Percentiles rank a stretch among this genome's conserved stretches.
These are phyloP conservation scores for Phanerochaete sordida DNA, from an alignment of 768 basidiomycete genomes.

Conservation along the genomic window DNA sequence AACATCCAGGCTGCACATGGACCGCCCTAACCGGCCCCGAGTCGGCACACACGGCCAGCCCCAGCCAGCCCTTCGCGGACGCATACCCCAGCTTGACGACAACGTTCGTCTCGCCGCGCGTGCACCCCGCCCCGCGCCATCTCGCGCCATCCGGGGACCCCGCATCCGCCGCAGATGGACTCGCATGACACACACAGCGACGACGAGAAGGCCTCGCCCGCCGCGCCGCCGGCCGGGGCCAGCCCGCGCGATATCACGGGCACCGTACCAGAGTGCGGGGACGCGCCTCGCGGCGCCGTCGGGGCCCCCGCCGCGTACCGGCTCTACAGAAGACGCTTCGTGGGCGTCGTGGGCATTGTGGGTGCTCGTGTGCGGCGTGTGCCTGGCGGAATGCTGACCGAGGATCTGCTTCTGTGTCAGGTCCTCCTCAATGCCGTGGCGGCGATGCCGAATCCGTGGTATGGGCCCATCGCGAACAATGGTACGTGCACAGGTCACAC, in stretches of 20 bases:
- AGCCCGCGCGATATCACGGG: not conserved
- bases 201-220: not conserved
- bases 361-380: not conserved
- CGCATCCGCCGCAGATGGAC: too few species aligned
- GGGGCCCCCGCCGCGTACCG: conserved; percentile 36
- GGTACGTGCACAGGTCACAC: too few species aligned
- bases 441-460: conserved; percentile 78
- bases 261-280: not conserved
- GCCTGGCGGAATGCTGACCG: not conserved
- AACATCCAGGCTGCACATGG: too few species aligned
- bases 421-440: conserved; percentile 57
- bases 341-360: conserved; percentile 48
- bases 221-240: not conserved
- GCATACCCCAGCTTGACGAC: too few species aligned
- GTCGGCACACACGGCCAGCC: too few species aligned
- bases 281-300: not conserved
- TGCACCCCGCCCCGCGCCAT: too few species aligned
- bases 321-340: conserved; percentile 62
- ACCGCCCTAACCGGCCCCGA: too few species aligned
- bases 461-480: conserved; percentile 75
- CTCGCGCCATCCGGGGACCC: too few species aligned
- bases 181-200: not conserved
- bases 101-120: too few species aligned
- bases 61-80: too few species aligned
- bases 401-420: conserved; percentile 31